These are phyloP conservation scores for Candida sanyaensis DNA, from an alignment of 1,139 yeast species.

Conservation along the genomic window DNA sequence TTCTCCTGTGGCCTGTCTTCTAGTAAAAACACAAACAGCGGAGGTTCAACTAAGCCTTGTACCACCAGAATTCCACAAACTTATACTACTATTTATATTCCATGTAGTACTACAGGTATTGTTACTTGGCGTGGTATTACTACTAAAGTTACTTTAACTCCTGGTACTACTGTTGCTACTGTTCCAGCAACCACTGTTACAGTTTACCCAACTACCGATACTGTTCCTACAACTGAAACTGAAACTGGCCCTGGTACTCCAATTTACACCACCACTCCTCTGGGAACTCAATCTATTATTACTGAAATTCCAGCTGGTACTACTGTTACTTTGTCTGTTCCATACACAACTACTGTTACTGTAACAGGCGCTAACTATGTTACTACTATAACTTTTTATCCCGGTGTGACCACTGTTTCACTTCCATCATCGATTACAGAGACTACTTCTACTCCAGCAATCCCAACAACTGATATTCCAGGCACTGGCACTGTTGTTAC, in stretches of 20 bases:
- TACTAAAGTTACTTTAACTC: conserved; percentile 2
- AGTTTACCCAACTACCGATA: not conserved
- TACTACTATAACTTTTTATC: not conserved
- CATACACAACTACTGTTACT: conserved; percentile 2
- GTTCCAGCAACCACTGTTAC: conserved; percentile 5
- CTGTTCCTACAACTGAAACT: not conserved
- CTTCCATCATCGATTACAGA: not conserved
- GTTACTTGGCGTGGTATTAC: conserved; percentile 2
- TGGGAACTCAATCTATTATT: not conserved
- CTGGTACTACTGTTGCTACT: conserved; percentile 4
- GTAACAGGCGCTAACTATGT: not conserved
- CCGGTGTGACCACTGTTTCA: not conserved
- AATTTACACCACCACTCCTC: not conserved
- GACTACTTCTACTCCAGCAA: not conserved
- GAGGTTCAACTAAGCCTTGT: not conserved
- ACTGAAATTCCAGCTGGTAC: conserved; percentile 1
- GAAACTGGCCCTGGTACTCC: not conserved
- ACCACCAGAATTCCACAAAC: conserved; percentile 2
- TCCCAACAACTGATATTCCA: not conserved
- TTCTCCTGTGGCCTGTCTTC: not conserved
- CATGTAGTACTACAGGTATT: conserved; percentile 4
- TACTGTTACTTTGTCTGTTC: not conserved
- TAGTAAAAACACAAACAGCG: not conserved
- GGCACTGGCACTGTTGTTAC: conserved; percentile 1
- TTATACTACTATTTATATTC: conserved; percentile 2